Percentiles rank a stretch among this genome's conserved stretches.
Conservation (phyloP, 805 yeast species). For the Kodamaea jinghongensis region DNA sequence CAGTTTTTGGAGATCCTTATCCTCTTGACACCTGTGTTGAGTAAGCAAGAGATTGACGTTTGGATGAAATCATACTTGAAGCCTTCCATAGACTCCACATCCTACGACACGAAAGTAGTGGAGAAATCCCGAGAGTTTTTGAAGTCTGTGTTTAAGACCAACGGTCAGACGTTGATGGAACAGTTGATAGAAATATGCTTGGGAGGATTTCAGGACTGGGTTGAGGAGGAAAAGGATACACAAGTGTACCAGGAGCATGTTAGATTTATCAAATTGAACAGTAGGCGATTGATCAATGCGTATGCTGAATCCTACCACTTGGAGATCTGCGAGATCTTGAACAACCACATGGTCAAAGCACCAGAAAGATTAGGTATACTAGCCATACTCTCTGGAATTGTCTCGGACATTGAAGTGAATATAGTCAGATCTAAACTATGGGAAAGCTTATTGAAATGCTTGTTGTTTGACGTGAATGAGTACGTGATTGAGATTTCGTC, state of each 20-base stretch:
- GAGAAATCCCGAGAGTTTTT: conserved; percentile 29
- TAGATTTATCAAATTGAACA: conserved; percentile 47
- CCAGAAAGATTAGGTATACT: conserved; percentile 37
- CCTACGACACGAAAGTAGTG: conserved; percentile 42
- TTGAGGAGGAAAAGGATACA: conserved; percentile 18
- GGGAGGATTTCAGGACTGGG: conserved; percentile 18
- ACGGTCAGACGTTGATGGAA: conserved; percentile 22
- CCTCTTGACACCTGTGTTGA: conserved; percentile 30
- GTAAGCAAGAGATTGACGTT: conserved; percentile 28
- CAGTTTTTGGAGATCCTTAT: conserved; percentile 39
- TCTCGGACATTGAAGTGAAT: conserved; percentile 24
- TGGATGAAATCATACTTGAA: conserved; percentile 52
- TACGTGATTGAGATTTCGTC: conserved; percentile 37
- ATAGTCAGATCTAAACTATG: conserved; percentile 37
- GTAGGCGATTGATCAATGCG: conserved; percentile 36
- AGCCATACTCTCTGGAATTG: conserved; percentile 33
- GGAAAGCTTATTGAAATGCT: conserved; percentile 33
- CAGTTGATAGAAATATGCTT: conserved; percentile 25
- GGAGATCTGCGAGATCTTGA: conserved; percentile 35
- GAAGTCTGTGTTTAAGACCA: conserved; percentile 14
- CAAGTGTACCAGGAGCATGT: conserved; percentile 47
- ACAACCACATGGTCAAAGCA: conserved; percentile 32
- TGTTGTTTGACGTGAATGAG: conserved; percentile 41
- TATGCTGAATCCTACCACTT: conserved; percentile 41
- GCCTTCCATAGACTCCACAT: conserved; percentile 60